Percentiles rank a stretch among this genome's conserved stretches.
Evolutionary conservation across 495 filamentous ascomycete species (phyloP).

Genomic region (Penicillium nucicola): DNA sequence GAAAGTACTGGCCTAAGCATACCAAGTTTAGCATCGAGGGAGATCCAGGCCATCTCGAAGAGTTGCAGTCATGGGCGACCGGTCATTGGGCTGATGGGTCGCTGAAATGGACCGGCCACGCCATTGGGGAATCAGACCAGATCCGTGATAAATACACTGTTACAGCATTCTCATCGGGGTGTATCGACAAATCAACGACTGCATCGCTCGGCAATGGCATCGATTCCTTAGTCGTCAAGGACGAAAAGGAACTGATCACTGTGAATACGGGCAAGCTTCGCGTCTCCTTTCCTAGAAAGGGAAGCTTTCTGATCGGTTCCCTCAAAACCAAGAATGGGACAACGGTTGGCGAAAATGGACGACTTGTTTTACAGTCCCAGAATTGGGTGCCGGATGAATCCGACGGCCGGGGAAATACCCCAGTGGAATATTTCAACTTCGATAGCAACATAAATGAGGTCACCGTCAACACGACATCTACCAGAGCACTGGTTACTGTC

Average conservation of each 20-base stretch:
- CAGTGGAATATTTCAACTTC: slow-evolving; percentile 20
- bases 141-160: slow-evolving; percentile 9
- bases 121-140: slow-evolving; percentile 21
- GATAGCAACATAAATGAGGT: slow-evolving; percentile 18
- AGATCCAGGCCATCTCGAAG: slow-evolving; percentile 6
- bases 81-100: slow-evolving; percentile 45
- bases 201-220: neutral
- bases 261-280: slow-evolving; percentile 38
- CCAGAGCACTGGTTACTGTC: slow-evolving; percentile 36
- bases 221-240: neutral
- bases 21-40: slow-evolving; percentile 27
- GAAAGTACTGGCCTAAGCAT: slow-evolving; percentile 28
- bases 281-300: slow-evolving; percentile 32
- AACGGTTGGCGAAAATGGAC: slow-evolving; percentile 37
- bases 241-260: neutral
- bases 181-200: neutral
- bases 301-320: slow-evolving; percentile 27
- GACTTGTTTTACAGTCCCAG: slow-evolving; percentile 37
- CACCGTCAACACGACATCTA: slow-evolving; percentile 15
- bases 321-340: slow-evolving; percentile 35
- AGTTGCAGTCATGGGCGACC: slow-evolving; percentile 40
- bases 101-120: slow-evolving; percentile 47
- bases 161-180: slow-evolving; percentile 3
- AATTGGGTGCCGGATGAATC: slow-evolving; percentile 27
- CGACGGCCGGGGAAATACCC: slow-evolving; percentile 9